These are phyloP conservation scores for Nidula microcarpa DNA, from an alignment of 768 basidiomycete species.

Conservation along the genomic window DNA sequence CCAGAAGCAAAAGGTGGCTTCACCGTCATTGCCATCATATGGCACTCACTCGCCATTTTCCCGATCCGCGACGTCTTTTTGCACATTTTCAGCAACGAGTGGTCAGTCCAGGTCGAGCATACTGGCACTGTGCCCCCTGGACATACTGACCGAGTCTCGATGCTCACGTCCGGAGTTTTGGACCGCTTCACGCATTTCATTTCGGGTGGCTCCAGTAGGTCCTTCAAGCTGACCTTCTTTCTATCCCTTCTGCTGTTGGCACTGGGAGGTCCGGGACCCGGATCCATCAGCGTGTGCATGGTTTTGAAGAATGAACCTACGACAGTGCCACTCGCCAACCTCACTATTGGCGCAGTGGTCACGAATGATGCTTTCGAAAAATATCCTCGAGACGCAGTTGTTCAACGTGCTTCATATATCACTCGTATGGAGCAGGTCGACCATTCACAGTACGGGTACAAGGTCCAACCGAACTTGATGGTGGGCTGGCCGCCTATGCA, in stretches of 20 bases:
- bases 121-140: neutral
- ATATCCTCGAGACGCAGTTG: neutral
- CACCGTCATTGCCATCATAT: neutral
- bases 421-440: neutral
- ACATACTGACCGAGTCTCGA: neutral
- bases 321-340: neutral
- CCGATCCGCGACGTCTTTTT: neutral
- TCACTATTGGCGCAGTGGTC: neutral
- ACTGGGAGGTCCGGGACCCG: neutral
- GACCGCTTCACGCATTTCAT: neutral
- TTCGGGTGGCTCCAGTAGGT: neutral
- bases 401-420: neutral
- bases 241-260: neutral
- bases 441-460: neutral
- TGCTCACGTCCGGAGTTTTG: neutral
- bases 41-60: neutral
- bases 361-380: neutral
- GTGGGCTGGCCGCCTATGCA: neutral
- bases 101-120: neutral
- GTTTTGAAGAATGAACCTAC: neutral
- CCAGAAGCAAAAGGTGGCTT: neutral
- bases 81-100: neutral
- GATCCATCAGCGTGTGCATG: neutral
- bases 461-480: neutral
- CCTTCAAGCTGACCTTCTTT: neutral